Evolutionary conservation across 495 filamentous ascomycete genomes (phyloP).

Genomic region (Halenospora varia): DNA sequence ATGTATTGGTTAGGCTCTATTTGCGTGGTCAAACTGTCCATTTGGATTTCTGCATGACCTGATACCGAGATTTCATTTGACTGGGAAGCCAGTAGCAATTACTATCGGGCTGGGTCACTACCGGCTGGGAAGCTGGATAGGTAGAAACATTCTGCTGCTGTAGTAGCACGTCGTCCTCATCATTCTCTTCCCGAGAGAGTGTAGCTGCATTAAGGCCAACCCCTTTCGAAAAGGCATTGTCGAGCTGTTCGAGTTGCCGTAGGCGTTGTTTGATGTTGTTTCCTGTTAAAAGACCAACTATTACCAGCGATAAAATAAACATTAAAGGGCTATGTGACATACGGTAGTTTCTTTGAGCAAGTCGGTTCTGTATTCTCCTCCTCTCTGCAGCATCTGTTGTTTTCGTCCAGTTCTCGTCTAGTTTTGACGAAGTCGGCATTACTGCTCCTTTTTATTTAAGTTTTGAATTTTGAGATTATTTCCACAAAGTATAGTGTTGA

Average conservation of each 20-base stretch:
- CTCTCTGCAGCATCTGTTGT: slow-evolving; percentile 33
- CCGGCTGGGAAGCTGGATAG: neutral
- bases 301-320: neutral
- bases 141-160: neutral
- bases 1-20: neutral
- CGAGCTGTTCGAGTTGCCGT: neutral
- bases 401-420: slow-evolving; percentile 22
- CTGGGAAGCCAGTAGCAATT: neutral
- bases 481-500: neutral
- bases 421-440: neutral
- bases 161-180: neutral
- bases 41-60: neutral
- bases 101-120: neutral
- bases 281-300: slow-evolving; percentile 17
- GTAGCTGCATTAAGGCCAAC: neutral
- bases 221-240: neutral
- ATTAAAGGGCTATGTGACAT: slow-evolving; percentile 8
- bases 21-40: neutral
- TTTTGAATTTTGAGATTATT: neutral
- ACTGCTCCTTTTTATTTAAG: neutral
- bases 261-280: slow-evolving; percentile 6
- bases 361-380: slow-evolving; percentile 36
- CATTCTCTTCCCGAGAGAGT: neutral
- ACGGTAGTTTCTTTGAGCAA: slow-evolving; percentile 35
- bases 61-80: neutral